Evolutionary conservation across 202 grass and related monocot species (phyloP).

Genomic region (Saccharum hybrid): DNA sequence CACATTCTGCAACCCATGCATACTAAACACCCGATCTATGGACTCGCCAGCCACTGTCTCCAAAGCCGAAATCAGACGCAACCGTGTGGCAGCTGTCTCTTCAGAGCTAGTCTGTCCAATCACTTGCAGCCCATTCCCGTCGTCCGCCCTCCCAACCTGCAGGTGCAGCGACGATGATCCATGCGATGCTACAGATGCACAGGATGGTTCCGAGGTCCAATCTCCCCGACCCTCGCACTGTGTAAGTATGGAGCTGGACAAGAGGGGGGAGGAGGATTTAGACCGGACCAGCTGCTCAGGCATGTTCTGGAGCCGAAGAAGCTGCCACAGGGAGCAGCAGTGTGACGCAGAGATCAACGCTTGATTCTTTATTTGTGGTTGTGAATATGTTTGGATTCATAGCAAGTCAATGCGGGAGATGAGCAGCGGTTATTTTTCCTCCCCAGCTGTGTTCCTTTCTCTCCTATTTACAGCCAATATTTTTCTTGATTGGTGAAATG

Average conservation of each 20-base stretch:
- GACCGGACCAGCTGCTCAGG: slow-evolving; percentile 79
- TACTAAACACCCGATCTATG: slow-evolving; percentile 60
- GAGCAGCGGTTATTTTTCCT: slow-evolving; percentile 45
- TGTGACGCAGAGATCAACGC: slow-evolving; percentile 89
- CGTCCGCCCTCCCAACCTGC: slow-evolving; percentile 61
- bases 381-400: slow-evolving; percentile 71
- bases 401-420: slow-evolving; percentile 56
- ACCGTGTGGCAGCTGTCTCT: slow-evolving; percentile 81
- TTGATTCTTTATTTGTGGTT: slow-evolving; percentile 65
- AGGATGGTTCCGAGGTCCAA: slow-evolving; percentile 53
- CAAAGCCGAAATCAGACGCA: slow-evolving; percentile 75
- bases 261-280: slow-evolving; percentile 62
- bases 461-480: slow-evolving; percentile 45
- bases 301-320: slow-evolving; percentile 92
- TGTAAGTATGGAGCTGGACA: slow-evolving; percentile 56
- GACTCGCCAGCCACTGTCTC: slow-evolving; percentile 59
- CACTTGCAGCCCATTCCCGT: slow-evolving; percentile 78
- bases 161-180: slow-evolving; percentile 66
- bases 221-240: slow-evolving; percentile 55
- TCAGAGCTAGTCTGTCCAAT: slow-evolving; percentile 84
- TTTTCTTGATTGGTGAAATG: slow-evolving; percentile 40
- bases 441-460: slow-evolving; percentile 47
- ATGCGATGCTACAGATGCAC: slow-evolving; percentile 52
- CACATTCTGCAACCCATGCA: slow-evolving; percentile 90
- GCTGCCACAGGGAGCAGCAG: slow-evolving; percentile 92